Percentiles rank a stretch among this genome's conserved stretches.
Conservation (phyloP, 805 yeast genomes). For the Naumovozyma castellii region DNA sequence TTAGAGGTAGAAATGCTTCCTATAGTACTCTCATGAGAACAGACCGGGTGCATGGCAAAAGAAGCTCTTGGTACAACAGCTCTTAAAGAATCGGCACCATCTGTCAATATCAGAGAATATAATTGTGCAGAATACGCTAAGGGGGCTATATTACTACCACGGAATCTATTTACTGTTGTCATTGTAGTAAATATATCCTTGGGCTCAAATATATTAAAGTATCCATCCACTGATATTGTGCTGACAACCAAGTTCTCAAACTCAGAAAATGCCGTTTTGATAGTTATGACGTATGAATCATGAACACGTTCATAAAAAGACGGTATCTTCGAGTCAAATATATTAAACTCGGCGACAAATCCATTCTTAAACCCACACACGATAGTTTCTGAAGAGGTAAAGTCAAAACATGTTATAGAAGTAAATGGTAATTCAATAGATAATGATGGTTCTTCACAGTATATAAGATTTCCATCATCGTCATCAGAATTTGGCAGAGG, state of each 20-base stretch:
- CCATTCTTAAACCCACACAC: conserved; percentile 56
- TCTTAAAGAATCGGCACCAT: conserved; percentile 33
- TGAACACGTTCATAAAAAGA: conserved; percentile 33
- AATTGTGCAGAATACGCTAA: conserved; percentile 27
- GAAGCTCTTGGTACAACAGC: conserved; percentile 31
- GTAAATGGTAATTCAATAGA: conserved; percentile 21
- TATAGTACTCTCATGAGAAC: conserved; percentile 35
- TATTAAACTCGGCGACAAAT: conserved; percentile 44
- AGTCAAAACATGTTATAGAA: conserved; percentile 40
- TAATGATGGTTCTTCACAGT: conserved; percentile 19
- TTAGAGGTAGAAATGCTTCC: conserved; percentile 34
- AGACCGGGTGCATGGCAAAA: conserved; percentile 28
- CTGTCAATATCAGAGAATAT: conserved; percentile 33
- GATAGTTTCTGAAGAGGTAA: conserved; percentile 35
- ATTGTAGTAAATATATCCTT: conserved; percentile 27
- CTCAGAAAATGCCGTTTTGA: conserved; percentile 30
- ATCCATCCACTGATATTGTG: conserved; percentile 37
- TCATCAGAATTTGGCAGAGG: conserved; percentile 1
- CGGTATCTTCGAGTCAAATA: conserved; percentile 29
- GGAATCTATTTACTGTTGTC: conserved; percentile 24
- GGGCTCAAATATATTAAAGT: conserved; percentile 30
- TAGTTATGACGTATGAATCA: conserved; percentile 30
- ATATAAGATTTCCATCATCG: conserved; percentile 5
- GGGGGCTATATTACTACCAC: conserved; percentile 26
- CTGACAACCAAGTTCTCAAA: conserved; percentile 28